Conservation (phyloP, 1,284 basidiomycete genomes). For the Ceratobasidium sp. region DNA sequence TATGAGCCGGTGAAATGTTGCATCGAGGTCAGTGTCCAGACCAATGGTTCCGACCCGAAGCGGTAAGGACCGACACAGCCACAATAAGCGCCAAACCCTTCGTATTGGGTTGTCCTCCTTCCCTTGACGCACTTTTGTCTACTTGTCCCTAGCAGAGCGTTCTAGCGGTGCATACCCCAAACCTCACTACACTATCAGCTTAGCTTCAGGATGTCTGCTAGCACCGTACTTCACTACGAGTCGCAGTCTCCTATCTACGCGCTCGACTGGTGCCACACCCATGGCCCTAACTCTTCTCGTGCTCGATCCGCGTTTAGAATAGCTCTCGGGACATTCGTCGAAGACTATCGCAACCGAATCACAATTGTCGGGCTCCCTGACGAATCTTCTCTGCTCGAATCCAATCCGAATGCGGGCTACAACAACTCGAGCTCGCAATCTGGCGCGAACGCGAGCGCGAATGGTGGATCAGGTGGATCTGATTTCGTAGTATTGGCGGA, state of each 20-base stretch:
- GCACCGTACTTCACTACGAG: constrained; percentile 50
- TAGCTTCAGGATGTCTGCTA: constrained; percentile 41
- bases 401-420: constrained; percentile 58
- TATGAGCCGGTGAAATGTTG: no score
- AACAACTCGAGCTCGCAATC: no score
- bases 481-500: constrained; percentile 85
- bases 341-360: constrained; percentile 82
- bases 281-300: constrained; percentile 71
- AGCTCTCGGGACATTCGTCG: constrained; percentile 79
- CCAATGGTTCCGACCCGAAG: no score
- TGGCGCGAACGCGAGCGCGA: constrained; percentile 33
- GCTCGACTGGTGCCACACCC: constrained; percentile 85
- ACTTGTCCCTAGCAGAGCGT: no score
- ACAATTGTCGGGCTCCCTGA: constrained; percentile 79
- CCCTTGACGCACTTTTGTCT: no score
- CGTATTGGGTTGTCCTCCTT: no score
- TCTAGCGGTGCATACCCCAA: no score
- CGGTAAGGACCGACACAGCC: no score
- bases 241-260: constrained; percentile 71
- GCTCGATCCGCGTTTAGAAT: constrained; percentile 82
- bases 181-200: no score
- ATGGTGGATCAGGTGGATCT: constrained; percentile 42
- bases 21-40: no score
- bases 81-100: no score
- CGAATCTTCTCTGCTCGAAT: constrained; percentile 82